Evolutionary conservation across 2,329 filamentous ascomycete species (phyloP).

Genomic region (Pseudodiploospora longispora): DNA sequence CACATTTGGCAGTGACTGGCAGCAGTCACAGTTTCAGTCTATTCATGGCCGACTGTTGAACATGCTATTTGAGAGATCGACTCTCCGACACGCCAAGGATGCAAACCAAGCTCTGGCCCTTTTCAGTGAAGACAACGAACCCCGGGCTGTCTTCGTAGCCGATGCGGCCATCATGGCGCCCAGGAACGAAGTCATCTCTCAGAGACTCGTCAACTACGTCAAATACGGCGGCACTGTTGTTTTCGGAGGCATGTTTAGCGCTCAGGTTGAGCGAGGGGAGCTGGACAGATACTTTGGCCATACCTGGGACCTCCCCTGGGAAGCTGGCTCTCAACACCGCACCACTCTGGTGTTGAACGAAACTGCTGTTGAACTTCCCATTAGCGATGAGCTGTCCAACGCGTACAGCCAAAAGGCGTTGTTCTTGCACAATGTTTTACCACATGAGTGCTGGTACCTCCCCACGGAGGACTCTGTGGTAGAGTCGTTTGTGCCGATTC

Average conservation of each 20-base stretch:
- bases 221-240: slow-evolving; percentile 3
- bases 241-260: slow-evolving; percentile 4
- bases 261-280: neutral
- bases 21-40: slow-evolving; percentile 3
- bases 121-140: slow-evolving; percentile 1
- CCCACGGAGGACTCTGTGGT: slow-evolving; percentile 3
- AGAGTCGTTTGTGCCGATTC: slow-evolving; percentile 5
- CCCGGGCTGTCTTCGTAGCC: slow-evolving; percentile 3
- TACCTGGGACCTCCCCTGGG: slow-evolving; percentile 14
- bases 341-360: slow-evolving; percentile 15
- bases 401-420: slow-evolving; percentile 20
- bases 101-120: slow-evolving; percentile 2
- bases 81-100: slow-evolving; percentile 2
- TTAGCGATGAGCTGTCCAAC: slow-evolving; percentile 8
- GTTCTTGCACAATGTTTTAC: slow-evolving; percentile 15
- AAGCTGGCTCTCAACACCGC: slow-evolving; percentile 12
- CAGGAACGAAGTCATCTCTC: slow-evolving; percentile 3
- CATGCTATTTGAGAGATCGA: slow-evolving; percentile 6
- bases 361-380: slow-evolving; percentile 8
- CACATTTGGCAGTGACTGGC: slow-evolving; percentile 1
- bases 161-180: slow-evolving; percentile 3
- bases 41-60: slow-evolving; percentile 5
- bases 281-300: slow-evolving; percentile 1
- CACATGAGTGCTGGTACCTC: slow-evolving; percentile 17
- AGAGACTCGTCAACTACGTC: slow-evolving; percentile 5